A percentile compares a stretch with the other conserved stretches of the same genome.
Conservation (phyloP, 345 rosid genomes). For the Abelmoschus esculentus region DNA sequence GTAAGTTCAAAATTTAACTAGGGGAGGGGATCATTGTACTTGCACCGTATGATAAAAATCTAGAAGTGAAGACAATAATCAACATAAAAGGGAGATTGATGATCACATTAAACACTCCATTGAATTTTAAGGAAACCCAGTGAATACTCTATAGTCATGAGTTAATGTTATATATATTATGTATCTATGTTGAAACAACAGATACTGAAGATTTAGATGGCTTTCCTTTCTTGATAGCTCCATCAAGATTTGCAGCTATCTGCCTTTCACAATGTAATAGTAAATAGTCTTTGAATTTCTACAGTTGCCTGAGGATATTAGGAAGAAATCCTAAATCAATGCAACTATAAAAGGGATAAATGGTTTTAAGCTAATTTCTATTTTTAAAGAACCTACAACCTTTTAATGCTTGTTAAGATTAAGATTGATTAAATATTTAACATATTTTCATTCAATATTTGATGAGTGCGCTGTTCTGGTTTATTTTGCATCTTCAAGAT, state of each 20-base stretch:
- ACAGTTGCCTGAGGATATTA: background rate
- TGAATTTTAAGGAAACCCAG: background rate
- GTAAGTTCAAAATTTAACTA: background rate
- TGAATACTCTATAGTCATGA: background rate
- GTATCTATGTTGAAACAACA: background rate
- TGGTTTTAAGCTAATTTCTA: background rate
- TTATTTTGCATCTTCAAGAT: background rate
- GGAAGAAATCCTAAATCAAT: background rate
- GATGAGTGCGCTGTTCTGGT: background rate
- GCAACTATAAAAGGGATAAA: background rate
- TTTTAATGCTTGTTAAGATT: background rate
- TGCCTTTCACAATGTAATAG: background rate
- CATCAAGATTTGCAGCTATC: background rate
- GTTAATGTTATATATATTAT: background rate
- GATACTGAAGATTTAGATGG: background rate
- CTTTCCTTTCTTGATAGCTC: conserved; percentile 7
- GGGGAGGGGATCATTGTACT: background rate
- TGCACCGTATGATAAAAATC: background rate
- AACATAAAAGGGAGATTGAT: background rate
- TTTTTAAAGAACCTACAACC: conserved; percentile 2
- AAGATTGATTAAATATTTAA: background rate
- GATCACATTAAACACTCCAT: background rate
- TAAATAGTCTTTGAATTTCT: background rate
- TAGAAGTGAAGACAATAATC: background rate
- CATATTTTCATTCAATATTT: background rate